A percentile compares a stretch with the other conserved stretches of the same genome.
phyloP scores from a whole-genome alignment of 495 filamentous ascomycete species.

The Astrothelium subdiscretum region DNA sequence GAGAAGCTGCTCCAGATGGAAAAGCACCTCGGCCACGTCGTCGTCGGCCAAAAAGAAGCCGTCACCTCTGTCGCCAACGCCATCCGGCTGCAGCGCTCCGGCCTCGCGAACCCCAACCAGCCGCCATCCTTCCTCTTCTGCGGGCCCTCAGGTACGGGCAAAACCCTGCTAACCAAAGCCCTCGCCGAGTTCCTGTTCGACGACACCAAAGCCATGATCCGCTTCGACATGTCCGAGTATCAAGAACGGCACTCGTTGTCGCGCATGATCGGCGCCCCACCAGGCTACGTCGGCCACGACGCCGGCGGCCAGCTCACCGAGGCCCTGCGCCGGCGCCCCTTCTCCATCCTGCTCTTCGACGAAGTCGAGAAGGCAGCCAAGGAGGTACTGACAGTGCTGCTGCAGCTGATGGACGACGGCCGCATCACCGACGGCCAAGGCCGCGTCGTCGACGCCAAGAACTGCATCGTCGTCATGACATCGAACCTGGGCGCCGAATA shows the following conservation, averaged over 20 bases:
- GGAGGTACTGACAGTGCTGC: constrained; percentile 88
- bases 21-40: constrained; percentile 63
- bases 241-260: constrained; percentile 94
- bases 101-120: constrained; percentile 87
- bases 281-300: constrained; percentile 94
- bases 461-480: constrained; percentile 99
- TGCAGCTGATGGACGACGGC: constrained; percentile 98
- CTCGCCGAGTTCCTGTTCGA: constrained; percentile 97
- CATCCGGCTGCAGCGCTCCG: constrained; percentile 86
- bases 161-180: constrained; percentile 91
- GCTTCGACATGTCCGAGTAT: constrained; percentile 99
- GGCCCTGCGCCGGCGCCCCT: constrained; percentile 79
- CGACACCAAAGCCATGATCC: constrained; percentile 94
- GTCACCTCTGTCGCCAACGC: constrained; percentile 88
- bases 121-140: constrained; percentile 98
- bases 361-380: constrained; percentile 98
- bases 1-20: constrained; percentile 97
- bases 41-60: constrained; percentile 92
- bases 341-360: constrained; percentile 96
- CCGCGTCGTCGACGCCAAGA: constrained; percentile 82
- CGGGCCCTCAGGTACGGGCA: constrained; percentile 94
- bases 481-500: constrained; percentile 92
- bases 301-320: constrained; percentile 93
- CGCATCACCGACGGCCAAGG: constrained; percentile 98
- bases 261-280: constrained; percentile 94